Percentiles rank a stretch among this genome's conserved stretches.
phyloP scores from a whole-genome alignment of 306 rosid genomes.

The Begonia peltatifolia region DNA sequence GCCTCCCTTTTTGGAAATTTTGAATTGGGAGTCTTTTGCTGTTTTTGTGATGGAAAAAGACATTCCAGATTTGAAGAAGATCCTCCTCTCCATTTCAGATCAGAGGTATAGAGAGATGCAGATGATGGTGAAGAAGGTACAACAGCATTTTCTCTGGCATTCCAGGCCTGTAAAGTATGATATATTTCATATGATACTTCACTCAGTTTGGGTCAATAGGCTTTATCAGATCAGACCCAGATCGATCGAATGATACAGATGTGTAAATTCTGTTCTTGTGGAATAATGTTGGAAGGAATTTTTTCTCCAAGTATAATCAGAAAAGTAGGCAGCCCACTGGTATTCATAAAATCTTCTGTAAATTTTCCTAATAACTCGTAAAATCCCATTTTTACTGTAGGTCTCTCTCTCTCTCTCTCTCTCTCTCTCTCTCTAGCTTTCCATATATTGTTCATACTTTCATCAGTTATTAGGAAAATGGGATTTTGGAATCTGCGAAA shows the following conservation, averaged over 20 bases:
- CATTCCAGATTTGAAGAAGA: constrained; percentile 59
- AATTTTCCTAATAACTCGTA: too few relatives aligned
- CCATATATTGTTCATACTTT: too few relatives aligned
- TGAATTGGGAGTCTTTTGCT: constrained; percentile 87
- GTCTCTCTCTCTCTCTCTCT: too few relatives aligned
- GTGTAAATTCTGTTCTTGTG: neutral
- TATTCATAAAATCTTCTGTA: too few relatives aligned
- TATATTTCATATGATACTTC: constrained; percentile 85
- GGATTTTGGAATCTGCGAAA: too few relatives aligned
- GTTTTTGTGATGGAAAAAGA: constrained; percentile 71
- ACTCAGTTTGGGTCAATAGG: constrained; percentile 80
- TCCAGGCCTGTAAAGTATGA: constrained; percentile 67
- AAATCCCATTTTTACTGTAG: too few relatives aligned
- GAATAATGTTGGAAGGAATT: neutral
- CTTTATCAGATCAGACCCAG: constrained; percentile 9
- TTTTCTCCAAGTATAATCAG: too few relatives aligned
- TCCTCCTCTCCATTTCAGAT: constrained; percentile 57
- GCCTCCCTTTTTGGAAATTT: constrained; percentile 75
- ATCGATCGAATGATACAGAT: neutral
- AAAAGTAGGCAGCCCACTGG: too few relatives aligned
- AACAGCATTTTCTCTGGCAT: constrained; percentile 88
- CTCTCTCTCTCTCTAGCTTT: too few relatives aligned
- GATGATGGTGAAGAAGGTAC: constrained; percentile 64
- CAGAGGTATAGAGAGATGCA: constrained; percentile 61
- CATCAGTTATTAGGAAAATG: too few relatives aligned